Evolutionary conservation across 176 grass and related monocot genomes (phyloP), one percentile per base, ranked within the genome.

Genomic region (Saccharum officinarum): DNA sequence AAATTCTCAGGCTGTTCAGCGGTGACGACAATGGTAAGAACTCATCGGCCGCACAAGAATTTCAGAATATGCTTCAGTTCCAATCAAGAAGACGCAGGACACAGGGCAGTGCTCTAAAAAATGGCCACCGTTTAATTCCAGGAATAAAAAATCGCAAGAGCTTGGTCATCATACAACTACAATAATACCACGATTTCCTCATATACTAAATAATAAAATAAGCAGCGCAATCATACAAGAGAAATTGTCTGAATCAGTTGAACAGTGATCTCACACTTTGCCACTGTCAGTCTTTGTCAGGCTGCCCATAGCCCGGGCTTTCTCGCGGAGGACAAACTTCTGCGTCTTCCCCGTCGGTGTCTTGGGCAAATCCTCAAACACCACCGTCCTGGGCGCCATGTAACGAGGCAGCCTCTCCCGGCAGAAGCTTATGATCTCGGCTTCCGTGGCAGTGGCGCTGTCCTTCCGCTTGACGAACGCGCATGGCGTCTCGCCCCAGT

Each of bases 281-380:
- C 9, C 23, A 30, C 10, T 65, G 62, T 11, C 62, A 65, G 4
- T 33, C 62, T 33, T 65, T 65, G 26, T 65, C 26, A 65, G 62
- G 78, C 83, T 85, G 31, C 83, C 88, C 83, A 92, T 76, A 0
- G 73, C 76, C 40, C 55, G 65, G 31, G 87, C 76, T 63, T 84
- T 89, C 62, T 89, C 87, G 15, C 84, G 84, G 18, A 89, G 84
- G 10, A 82, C 16, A 20, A 39, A 86, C 71, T 92, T 87, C 13
- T 84, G 69, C 18, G 57, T 87, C 84, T 92, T 92, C 55, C 91
- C 91, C 4, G 87, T 87, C 1, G 87, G 71, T 4, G 87, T 89
- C 42, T 87, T 81, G 14, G 91, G 91, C 55, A 92, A 1, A 6
- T 87, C 83, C 16, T 78, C 81, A 2, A 92, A 87, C 8, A 87